These are phyloP conservation scores for Chenopodium berlandieri DNA, from an alignment of 148 eudicot species.

Conservation along the genomic window DNA sequence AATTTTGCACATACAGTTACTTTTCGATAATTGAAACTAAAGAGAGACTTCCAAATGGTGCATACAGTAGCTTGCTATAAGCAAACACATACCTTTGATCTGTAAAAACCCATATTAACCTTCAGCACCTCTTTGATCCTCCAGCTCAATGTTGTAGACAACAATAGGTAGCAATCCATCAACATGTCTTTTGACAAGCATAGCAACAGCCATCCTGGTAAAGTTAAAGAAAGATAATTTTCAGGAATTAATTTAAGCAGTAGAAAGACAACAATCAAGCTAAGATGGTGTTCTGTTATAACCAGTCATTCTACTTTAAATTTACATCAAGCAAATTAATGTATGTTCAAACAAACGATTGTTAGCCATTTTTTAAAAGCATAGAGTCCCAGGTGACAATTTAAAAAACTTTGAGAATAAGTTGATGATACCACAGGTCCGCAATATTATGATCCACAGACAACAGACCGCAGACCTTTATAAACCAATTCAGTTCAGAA, in stretches of 20 bases:
- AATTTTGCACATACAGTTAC: not conserved
- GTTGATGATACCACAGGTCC: too few species aligned
- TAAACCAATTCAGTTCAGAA: not conserved
- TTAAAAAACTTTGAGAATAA: too few species aligned
- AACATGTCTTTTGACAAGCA: constrained; percentile 72
- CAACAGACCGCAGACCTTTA: not conserved
- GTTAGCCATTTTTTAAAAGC: too few species aligned
- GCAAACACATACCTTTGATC: constrained; percentile 60
- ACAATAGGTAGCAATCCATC: constrained; percentile 84
- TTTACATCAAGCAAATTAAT: too few species aligned
- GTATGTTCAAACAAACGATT: not conserved
- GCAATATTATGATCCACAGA: not conserved
- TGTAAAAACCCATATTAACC: constrained; percentile 48
- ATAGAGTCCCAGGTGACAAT: too few species aligned
- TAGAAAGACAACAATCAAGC: not conserved
- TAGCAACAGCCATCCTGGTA: constrained; percentile 66
- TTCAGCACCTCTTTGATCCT: constrained; percentile 65
- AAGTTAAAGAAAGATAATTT: not conserved
- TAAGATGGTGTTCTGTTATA: not conserved
- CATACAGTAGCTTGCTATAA: not conserved
- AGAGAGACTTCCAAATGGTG: not conserved
- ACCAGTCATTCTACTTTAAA: not conserved
- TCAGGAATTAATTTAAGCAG: too few species aligned
- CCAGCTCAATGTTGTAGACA: constrained; percentile 81
- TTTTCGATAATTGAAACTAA: not conserved